These are phyloP conservation scores for Cinnamomum micranthum DNA, from an alignment of 164 flowering plant genomes.

Conservation along the genomic window DNA sequence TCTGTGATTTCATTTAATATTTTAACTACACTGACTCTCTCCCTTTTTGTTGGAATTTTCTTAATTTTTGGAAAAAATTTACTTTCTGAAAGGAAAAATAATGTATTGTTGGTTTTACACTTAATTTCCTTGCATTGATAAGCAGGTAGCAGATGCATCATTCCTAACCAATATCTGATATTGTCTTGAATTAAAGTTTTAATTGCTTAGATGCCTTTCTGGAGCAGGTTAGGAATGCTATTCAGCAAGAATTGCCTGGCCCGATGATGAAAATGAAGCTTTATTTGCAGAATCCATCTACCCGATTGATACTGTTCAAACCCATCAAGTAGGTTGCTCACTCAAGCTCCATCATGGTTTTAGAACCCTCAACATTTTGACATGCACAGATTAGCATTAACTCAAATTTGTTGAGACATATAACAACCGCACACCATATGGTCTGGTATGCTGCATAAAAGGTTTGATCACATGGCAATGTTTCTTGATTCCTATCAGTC, in stretches of 20 bases:
- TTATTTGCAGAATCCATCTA: conserved; percentile 86
- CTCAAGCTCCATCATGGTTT: background rate
- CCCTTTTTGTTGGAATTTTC: no score
- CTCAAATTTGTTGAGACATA: background rate
- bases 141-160: background rate
- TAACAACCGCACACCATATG: background rate
- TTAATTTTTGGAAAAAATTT: no score
- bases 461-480: no score
- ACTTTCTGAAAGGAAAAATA: no score
- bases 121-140: background rate
- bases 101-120: no score
- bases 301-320: conserved; percentile 89
- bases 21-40: no score
- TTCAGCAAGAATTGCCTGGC: conserved; percentile 71
- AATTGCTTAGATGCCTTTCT: conserved; percentile 4
- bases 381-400: background rate
- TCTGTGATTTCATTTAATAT: no score
- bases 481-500: no score
- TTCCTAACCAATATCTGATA: background rate
- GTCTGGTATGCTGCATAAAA: background rate
- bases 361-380: background rate
- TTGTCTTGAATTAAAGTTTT: background rate
- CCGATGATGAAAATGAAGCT: conserved; percentile 88
- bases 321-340: conserved; percentile 80
- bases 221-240: conserved; percentile 61